Percentiles rank a stretch among this genome's conserved stretches.
Evolutionary conservation across 768 basidiomycete genomes (phyloP).

Genomic region (Suillus bovinus): DNA sequence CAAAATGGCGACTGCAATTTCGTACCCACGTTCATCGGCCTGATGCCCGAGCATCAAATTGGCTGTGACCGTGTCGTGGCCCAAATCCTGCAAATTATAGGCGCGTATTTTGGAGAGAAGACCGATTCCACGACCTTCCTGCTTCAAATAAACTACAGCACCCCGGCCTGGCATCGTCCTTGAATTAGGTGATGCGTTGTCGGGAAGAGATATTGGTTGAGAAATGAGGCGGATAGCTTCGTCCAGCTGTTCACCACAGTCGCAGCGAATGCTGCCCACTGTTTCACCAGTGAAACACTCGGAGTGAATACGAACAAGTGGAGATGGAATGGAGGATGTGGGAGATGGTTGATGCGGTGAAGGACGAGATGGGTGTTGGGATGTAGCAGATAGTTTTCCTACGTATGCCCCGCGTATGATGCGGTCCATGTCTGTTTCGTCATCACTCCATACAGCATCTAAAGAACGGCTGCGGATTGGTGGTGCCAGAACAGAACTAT

Average conservation of each 20-base stretch:
- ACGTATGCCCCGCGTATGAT: slow-evolving; percentile 93
- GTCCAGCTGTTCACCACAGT: slow-evolving; percentile 98
- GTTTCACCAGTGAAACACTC: slow-evolving; percentile 99
- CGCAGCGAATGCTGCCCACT: slow-evolving; percentile 96
- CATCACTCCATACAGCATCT: slow-evolving; percentile 79
- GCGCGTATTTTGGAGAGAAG: slow-evolving; percentile 94
- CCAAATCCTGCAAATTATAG: slow-evolving; percentile 97
- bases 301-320: slow-evolving; percentile 93
- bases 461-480: slow-evolving; percentile 81
- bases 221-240: slow-evolving; percentile 93
- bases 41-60: slow-evolving; percentile 94
- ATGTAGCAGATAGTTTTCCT: slow-evolving; percentile 69
- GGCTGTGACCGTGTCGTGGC: slow-evolving; percentile 98
- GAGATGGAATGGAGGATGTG: slow-evolving; percentile 50
- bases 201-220: slow-evolving; percentile 52
- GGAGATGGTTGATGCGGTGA: slow-evolving; percentile 17
- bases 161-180: slow-evolving; percentile 77
- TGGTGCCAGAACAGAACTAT: slow-evolving; percentile 37
- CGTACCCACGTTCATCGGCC: slow-evolving; percentile 93
- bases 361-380: slow-evolving; percentile 45
- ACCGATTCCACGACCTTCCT: slow-evolving; percentile 97
- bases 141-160: slow-evolving; percentile 91
- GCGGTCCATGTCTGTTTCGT: slow-evolving; percentile 92
- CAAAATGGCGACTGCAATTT: slow-evolving; percentile 87
- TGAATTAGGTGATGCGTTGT: slow-evolving; percentile 32